Percentiles rank a stretch among this genome's conserved stretches.
Evolutionary conservation across 371 early-diverging fungal species (phyloP).

Genomic region (Mortierella sp.): DNA sequence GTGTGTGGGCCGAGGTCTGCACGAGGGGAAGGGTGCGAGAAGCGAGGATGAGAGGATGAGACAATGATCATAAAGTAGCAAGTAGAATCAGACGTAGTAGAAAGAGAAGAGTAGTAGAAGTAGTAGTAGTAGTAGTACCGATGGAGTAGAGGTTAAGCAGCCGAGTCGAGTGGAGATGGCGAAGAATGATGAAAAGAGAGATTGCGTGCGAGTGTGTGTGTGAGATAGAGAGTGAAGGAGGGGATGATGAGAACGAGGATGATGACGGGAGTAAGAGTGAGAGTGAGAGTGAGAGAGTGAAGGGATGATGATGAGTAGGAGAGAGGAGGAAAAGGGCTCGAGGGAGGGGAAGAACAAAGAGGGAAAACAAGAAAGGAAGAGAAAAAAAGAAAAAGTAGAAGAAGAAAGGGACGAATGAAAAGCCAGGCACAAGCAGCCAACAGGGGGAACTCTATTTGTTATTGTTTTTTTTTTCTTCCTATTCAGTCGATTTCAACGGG

Average conservation of each 20-base stretch:
- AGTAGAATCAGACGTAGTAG: not conserved
- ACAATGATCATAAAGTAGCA: not conserved
- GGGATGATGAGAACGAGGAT: not conserved
- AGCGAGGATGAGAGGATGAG: not conserved
- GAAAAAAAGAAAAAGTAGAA: not conserved
- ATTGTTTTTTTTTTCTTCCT: not conserved
- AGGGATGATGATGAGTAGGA: not conserved
- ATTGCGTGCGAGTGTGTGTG: not conserved
- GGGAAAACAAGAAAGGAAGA: not conserved
- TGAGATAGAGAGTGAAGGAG: not conserved
- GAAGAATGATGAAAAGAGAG: not conserved
- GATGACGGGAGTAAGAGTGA: not conserved
- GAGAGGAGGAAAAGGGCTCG: not conserved
- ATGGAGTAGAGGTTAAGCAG: not conserved
- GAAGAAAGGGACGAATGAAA: not conserved
- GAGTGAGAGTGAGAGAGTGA: not conserved
- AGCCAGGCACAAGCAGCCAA: not conserved
- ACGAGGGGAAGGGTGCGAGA: not conserved
- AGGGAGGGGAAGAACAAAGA: conserved; percentile 4
- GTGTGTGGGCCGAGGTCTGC: not conserved
- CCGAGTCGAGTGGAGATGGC: not conserved
- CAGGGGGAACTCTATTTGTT: not conserved
- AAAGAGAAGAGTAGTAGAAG: too few species aligned
- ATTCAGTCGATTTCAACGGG: not conserved
- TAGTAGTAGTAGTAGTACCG: not conserved